These are phyloP conservation scores for Ogataea wickerhamii DNA, from an alignment of 805 yeast species.

Conservation along the genomic window DNA sequence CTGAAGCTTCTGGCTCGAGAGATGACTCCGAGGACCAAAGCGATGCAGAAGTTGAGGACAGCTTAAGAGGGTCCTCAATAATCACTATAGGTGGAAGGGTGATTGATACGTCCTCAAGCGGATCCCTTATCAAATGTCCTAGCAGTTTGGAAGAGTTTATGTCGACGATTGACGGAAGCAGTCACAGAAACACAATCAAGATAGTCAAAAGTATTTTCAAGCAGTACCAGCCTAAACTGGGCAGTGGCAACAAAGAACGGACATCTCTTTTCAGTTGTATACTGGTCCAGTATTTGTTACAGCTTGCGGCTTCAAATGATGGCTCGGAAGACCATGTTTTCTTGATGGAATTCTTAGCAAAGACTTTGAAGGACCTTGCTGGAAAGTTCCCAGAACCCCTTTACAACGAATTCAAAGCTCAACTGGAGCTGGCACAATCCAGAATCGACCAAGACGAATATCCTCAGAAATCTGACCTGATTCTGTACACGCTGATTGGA, in stretches of 20 bases:
- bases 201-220: constrained; percentile 54
- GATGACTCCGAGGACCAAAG: no score
- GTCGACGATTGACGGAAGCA: constrained; percentile 30
- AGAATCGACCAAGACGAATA: constrained; percentile 41
- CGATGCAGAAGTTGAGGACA: constrained; percentile 10
- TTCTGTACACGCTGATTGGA: constrained; percentile 71
- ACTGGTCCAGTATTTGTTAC: constrained; percentile 58
- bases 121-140: constrained; percentile 42
- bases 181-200: constrained; percentile 41
- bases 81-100: constrained; percentile 35
- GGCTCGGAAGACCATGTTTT: constrained; percentile 27
- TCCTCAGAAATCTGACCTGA: constrained; percentile 51
- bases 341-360: constrained; percentile 37
- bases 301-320: constrained; percentile 36
- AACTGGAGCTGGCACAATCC: constrained; percentile 52
- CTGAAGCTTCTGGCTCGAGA: constrained; percentile 27
- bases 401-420: constrained; percentile 58
- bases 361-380: constrained; percentile 53
- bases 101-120: constrained; percentile 19
- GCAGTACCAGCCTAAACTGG: constrained; percentile 69
- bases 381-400: constrained; percentile 62
- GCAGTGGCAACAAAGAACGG: constrained; percentile 76
- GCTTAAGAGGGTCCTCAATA: constrained; percentile 13
- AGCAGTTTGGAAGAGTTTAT: constrained; percentile 41
- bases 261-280: constrained; percentile 61